Base-by-base conservation (phyloP, 1,139 yeast species). In the Yamadazyma diddensiae region DNA sequence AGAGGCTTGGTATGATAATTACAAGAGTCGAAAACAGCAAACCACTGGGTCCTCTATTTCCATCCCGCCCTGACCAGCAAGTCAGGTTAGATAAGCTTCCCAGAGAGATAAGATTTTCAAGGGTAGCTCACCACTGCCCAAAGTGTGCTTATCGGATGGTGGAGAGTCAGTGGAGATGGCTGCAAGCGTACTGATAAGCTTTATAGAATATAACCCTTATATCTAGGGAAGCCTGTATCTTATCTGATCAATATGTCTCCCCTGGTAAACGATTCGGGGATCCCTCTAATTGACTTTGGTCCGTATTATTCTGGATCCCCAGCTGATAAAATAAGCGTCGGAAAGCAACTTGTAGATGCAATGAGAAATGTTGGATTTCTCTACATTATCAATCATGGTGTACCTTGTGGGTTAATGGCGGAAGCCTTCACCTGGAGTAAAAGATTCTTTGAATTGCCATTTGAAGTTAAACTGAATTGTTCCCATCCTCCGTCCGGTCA, bases 311-410 rank as follows among this genome's bases (percentile, higher is more conserved):
- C 53, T 49, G 29, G 29, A 4, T 15, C 14, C 14, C 15, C 15
- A 16, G 17, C 8, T 3, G 12, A 53, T 17, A 39, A 50, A 23
- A 46, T 40, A 7, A 66, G 61, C 29, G 36, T 41, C 2, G 42
- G 39, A 8, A 30, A 36, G 15, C 46, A 53, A 14, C 24, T 54
- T 7, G 50, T 39, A 15, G 36, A 43, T 15, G 59, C 59, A 5
- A 58, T 58, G 6, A 39, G 31, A 9, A 44, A 37, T 17, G 35
- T 46, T 7, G 59, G 59, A 1, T 54, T 54, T 29, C 49, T 55
- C 30, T 55, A 12, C 40, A 40, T 31, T 46, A 50, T 15, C 55
- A 54, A 35, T 43, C 46, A 13, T 46, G 33, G 22, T 51, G 55
- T 14, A 39, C 51, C 4, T 29, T 29, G 19, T 28, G 27, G 4